phyloP scores from a whole-genome alignment of 2,329 filamentous ascomycete genomes.

The Alternaria sp. region DNA sequence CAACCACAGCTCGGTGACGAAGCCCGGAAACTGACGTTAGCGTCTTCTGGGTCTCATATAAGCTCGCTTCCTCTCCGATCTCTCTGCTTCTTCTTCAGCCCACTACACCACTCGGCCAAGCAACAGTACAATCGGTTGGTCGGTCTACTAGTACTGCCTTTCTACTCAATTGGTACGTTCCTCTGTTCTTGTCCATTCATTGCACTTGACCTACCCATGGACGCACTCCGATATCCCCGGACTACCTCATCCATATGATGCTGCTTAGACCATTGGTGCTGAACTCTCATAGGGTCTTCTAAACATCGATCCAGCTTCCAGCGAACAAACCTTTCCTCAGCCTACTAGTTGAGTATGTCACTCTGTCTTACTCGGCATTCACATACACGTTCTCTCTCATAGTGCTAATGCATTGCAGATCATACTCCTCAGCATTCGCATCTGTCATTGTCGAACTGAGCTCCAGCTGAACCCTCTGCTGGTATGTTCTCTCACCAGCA shows the following conservation, averaged over 20 bases:
- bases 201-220: background rate
- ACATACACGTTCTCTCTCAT: background rate
- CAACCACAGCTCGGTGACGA: background rate
- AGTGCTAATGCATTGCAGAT: background rate
- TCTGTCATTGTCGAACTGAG: background rate
- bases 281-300: background rate
- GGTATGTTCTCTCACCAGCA: background rate
- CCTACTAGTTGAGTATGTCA: background rate
- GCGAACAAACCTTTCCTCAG: background rate
- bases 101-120: background rate
- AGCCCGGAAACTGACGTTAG: background rate
- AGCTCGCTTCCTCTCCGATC: constrained; percentile 7
- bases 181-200: background rate
- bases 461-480: background rate
- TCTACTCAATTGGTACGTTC: background rate
- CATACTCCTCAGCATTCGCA: background rate
- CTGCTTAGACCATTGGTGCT: background rate
- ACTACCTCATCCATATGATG: background rate
- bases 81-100: constrained; percentile 20
- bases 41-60: constrained; percentile 11
- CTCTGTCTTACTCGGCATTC: background rate
- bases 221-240: background rate
- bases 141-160: background rate
- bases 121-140: constrained; percentile 3
- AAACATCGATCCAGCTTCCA: background rate